Conservation (phyloP, 2,329 filamentous ascomycete species). For the Biscogniauxia sp. region DNA sequence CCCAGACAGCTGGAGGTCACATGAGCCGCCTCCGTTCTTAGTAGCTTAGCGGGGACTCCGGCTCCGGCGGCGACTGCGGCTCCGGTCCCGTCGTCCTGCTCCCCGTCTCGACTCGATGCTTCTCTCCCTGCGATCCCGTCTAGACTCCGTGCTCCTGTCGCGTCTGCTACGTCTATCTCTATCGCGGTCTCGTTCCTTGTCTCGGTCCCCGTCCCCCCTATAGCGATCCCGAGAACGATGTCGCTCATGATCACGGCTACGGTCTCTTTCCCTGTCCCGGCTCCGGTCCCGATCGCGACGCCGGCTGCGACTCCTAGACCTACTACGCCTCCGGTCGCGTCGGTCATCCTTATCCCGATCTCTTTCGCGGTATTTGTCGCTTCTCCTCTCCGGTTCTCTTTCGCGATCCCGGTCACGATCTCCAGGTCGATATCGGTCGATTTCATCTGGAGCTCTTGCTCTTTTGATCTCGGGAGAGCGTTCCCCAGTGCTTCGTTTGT, state of each 20-base stretch:
- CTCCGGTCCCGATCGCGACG: conserved; percentile 33
- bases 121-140: conserved; percentile 29
- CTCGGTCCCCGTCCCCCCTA: conserved; percentile 46
- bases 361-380: conserved; percentile 7
- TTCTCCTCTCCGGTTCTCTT: conserved; percentile 1
- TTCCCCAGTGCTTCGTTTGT: conserved; percentile 45
- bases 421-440: conserved; percentile 48
- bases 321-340: conserved; percentile 22
- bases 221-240: conserved; percentile 46
- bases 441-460: conserved; percentile 37
- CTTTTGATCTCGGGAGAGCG: conserved; percentile 42
- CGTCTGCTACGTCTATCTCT: conserved; percentile 23
- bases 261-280: conserved; percentile 31
- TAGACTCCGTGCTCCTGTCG: conserved; percentile 22
- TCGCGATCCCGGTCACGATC: conserved; percentile 36
- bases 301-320: conserved; percentile 34
- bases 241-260: conserved; percentile 35
- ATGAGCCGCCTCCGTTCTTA: conserved; percentile 13
- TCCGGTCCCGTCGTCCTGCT: conserved; percentile 11
- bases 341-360: conserved; percentile 23
- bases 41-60: conserved; percentile 21
- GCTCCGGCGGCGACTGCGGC: conserved; percentile 22
- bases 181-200: conserved; percentile 36
- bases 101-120: conserved; percentile 11
- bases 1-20: not conserved